phyloP scores from a whole-genome alignment of 1,284 basidiomycete species.

The Puccinia hordei region DNA sequence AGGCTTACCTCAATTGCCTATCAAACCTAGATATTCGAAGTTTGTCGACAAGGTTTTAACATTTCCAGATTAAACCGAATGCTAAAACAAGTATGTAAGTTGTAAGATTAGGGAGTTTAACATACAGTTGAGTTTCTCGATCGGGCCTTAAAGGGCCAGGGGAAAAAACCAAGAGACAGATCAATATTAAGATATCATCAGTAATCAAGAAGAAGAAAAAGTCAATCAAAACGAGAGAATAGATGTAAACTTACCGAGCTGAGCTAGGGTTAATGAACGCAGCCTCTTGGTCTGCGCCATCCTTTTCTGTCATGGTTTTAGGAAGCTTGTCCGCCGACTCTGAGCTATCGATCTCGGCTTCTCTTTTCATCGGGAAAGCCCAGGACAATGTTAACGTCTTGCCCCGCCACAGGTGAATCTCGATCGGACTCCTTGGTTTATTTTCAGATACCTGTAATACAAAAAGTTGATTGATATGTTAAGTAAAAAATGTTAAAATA shows the following conservation, averaged over 20 bases:
- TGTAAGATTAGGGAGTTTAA: background rate
- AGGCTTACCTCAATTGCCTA: slow-evolving; percentile 40
- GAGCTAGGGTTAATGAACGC: background rate
- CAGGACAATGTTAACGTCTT: background rate
- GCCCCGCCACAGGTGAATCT: too few species aligned
- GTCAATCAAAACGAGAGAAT: background rate
- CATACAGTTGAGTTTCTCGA: slow-evolving; percentile 36
- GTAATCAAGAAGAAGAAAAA: background rate
- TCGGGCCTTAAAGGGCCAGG: slow-evolving; percentile 32
- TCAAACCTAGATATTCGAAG: slow-evolving; percentile 21
- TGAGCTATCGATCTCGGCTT: slow-evolving; percentile 1
- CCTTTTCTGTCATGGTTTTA: background rate
- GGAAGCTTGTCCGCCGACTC: background rate
- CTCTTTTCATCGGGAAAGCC: slow-evolving; percentile 12
- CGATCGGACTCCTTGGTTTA: too few species aligned
- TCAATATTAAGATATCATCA: background rate
- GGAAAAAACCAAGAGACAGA: background rate
- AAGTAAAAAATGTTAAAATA: too few species aligned
- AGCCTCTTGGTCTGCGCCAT: background rate
- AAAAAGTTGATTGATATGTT: too few species aligned
- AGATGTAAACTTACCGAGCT: background rate
- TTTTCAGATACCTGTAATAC: too few species aligned
- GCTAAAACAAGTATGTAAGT: background rate
- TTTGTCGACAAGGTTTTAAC: background rate
- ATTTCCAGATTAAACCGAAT: background rate